Base-by-base conservation (phyloP, 78 protist species). In the Dictyostelium purpureum region DNA sequence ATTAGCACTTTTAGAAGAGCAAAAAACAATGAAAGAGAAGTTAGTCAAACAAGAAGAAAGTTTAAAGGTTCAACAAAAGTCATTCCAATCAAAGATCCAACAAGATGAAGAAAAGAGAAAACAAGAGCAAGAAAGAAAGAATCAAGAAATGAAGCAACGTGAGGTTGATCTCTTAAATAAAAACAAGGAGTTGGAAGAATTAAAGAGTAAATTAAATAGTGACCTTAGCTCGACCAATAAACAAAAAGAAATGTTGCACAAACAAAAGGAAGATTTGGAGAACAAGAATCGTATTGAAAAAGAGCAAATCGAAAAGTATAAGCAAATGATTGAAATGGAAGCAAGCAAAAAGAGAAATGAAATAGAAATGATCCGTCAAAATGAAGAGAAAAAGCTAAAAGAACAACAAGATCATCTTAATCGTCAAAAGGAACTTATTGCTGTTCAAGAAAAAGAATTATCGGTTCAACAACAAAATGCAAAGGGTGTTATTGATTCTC, bases 351-450 rank as follows among this genome's bases (percentile, higher is more conserved):
- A 61, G 74, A 70, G 42, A 45, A 4, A 18, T 1, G 92, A 85
- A 38, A 24, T 45, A 56, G 92, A 85, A 61, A 19, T 31, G 35
- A 65, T 16, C 40, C 28, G 82, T 21, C 56, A n/a, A 9, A 11
- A n/a, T 2, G 83, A 85, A 42, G 83, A 70, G 31, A 42, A 59
- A 49, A 70, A 73, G 26, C 21, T 85, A 37, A 85, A 73, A 66
- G 77, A 57, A 26, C 92, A 85, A 59, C 83, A 85, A 45, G 92
- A 85, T 5, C 21, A 37, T 0, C n/a, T 85, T 1, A 40, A 56
- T 42, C 80, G 92, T 73, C 81, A 85, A 51, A 77, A 85, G 47
- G 92, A 85, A 40, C 19, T 69, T 28, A n/a, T 79, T 1, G 82
- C 71, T 47, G 42, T 61, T 59, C 92, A 85, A 59, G 69, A 73